Evolutionary conservation across 2,329 filamentous ascomycete species (phyloP).

Genomic region (Chaetomiaceae sp.): DNA sequence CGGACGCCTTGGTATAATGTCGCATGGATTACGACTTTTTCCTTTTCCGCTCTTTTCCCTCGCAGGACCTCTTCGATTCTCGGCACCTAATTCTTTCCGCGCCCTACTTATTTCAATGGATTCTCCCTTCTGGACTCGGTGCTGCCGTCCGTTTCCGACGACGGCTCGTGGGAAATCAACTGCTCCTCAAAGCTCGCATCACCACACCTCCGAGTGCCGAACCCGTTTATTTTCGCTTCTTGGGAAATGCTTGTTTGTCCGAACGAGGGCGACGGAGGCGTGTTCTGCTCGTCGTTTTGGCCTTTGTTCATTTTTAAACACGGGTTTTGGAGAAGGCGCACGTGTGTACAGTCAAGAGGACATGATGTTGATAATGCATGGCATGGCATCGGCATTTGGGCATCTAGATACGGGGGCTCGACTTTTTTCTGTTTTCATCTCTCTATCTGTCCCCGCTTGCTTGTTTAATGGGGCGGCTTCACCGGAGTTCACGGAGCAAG

Average conservation of each 20-base stretch:
- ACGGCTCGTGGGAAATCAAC: not conserved
- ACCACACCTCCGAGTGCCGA: slow-evolving; percentile 4
- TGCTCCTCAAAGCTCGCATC: not conserved
- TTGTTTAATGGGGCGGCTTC: slow-evolving; percentile 27
- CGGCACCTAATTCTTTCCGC: slow-evolving; percentile 4
- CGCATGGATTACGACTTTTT: slow-evolving; percentile 7
- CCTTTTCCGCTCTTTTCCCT: too few relatives aligned
- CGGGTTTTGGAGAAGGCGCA: slow-evolving; percentile 32
- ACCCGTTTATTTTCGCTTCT: slow-evolving; percentile 25
- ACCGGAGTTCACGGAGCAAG: slow-evolving; percentile 45
- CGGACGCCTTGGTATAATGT: slow-evolving; percentile 43
- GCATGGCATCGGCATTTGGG: slow-evolving; percentile 45
- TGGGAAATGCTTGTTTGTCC: slow-evolving; percentile 22
- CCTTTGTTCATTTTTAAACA: slow-evolving; percentile 25
- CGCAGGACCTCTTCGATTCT: not conserved
- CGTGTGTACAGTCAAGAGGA: slow-evolving; percentile 46
- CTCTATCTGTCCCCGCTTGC: slow-evolving; percentile 27
- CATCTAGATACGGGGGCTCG: slow-evolving; percentile 42
- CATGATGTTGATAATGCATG: slow-evolving; percentile 48
- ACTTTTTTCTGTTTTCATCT: slow-evolving; percentile 26
- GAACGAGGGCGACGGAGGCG: slow-evolving; percentile 15
- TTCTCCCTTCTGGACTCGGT: slow-evolving; percentile 12
- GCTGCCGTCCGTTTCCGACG: slow-evolving; percentile 1
- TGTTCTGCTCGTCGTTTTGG: slow-evolving; percentile 19
- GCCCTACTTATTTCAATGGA: not conserved